Evolutionary conservation across 2,329 filamentous ascomycete species (phyloP).

Genomic region (Ceratocystis diversiconidia): DNA sequence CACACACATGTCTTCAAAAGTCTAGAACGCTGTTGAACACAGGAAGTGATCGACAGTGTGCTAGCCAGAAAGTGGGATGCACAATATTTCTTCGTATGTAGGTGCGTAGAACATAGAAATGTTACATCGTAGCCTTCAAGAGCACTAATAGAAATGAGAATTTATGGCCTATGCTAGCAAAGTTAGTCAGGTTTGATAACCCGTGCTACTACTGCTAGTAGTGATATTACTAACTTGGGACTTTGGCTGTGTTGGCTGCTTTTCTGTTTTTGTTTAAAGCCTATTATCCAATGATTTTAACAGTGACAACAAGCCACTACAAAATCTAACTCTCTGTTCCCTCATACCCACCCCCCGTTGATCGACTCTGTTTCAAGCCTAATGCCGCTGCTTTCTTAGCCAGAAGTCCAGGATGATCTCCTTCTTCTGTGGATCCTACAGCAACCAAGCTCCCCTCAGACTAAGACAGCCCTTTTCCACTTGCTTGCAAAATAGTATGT

Average conservation of each 20-base stretch:
- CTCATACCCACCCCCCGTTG: background rate
- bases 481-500: no score
- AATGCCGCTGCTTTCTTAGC: background rate
- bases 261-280: background rate
- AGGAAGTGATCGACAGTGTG: background rate
- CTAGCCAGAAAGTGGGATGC: conserved; percentile 3
- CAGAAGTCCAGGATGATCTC: background rate
- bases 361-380: conserved; percentile 1
- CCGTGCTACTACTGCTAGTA: no score
- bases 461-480: background rate
- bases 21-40: background rate
- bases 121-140: background rate
- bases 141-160: background rate
- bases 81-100: conserved; percentile 4
- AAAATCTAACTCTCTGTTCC: no score
- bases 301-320: no score
- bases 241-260: background rate
- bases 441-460: background rate
- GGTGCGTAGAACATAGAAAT: background rate
- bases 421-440: background rate
- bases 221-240: no score
- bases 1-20: background rate
- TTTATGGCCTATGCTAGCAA: background rate
- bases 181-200: no score
- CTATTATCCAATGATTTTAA: no score